phyloP scores from a whole-genome alignment of 2,329 filamentous ascomycete genomes.

The Cucurbitaria berberidis region DNA sequence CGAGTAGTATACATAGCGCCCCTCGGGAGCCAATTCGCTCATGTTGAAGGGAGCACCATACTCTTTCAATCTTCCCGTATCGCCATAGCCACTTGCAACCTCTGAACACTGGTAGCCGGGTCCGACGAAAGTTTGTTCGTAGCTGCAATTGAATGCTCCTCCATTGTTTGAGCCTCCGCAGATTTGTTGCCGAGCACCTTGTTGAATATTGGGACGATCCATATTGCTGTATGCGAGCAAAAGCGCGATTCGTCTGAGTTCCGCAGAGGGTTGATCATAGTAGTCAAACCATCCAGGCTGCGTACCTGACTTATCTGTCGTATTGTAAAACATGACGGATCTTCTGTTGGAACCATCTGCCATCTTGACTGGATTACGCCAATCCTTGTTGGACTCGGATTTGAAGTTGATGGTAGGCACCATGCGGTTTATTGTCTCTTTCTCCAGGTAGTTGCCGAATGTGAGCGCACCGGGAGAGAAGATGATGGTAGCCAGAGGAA shows the following conservation, averaged over 20 bases:
- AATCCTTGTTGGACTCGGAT: conserved; percentile 40
- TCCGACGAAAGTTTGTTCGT: conserved; percentile 35
- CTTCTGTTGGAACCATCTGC: conserved; percentile 29
- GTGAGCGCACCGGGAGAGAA: conserved; percentile 47
- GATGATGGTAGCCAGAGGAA: conserved; percentile 47
- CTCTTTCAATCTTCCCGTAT: conserved; percentile 24
- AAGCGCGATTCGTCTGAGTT: conserved; percentile 36
- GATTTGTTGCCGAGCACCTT: conserved; percentile 44
- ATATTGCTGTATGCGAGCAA: conserved; percentile 40
- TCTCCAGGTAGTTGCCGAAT: conserved; percentile 41
- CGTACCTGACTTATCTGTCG: conserved; percentile 31
- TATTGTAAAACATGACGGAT: conserved; percentile 45
- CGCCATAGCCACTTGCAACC: conserved; percentile 28
- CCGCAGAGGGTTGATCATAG: conserved; percentile 44
- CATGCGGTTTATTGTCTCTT: conserved; percentile 14
- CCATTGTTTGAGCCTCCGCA: conserved; percentile 42
- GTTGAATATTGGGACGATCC: conserved; percentile 29
- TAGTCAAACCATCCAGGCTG: conserved; percentile 42
- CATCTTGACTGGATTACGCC: conserved; percentile 36
- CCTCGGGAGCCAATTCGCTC: conserved; percentile 35
- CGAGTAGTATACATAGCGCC: conserved; percentile 37
- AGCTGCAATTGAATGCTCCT: conserved; percentile 45
- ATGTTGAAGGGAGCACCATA: conserved; percentile 43
- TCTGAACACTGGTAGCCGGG: conserved; percentile 44
- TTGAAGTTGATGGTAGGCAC: conserved; percentile 41